phyloP scores from a whole-genome alignment of 176 grass and related monocot genomes.

The Triticum timopheevii region DNA sequence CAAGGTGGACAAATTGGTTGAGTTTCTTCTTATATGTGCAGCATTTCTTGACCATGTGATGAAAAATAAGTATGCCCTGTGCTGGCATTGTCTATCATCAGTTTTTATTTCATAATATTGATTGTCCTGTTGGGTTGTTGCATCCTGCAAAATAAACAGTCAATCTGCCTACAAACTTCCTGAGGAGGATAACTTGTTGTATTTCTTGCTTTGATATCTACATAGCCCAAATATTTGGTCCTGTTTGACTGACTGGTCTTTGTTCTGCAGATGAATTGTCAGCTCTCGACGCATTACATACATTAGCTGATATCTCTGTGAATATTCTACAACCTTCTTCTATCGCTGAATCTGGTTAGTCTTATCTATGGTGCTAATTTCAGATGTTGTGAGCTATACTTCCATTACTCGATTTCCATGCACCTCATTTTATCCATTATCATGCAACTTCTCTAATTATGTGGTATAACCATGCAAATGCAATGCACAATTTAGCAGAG shows the following conservation, averaged over 20 bases:
- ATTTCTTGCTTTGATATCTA: constrained; percentile 12
- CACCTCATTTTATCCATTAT: not conserved
- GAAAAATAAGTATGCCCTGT: constrained; percentile 3
- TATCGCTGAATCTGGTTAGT: constrained; percentile 81
- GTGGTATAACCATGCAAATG: not conserved
- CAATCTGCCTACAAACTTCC: not conserved
- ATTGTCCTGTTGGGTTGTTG: not conserved
- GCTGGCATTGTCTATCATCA: not conserved
- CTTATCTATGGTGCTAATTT: constrained; percentile 16
- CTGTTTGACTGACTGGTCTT: not conserved
- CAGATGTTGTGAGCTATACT: not conserved
- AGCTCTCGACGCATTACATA: constrained; percentile 84
- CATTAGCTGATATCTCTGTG: constrained; percentile 88
- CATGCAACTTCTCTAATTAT: not conserved
- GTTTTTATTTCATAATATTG: constrained; percentile 26
- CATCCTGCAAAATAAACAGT: constrained; percentile 13
- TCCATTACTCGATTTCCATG: constrained; percentile 12
- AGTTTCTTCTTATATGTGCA: not conserved
- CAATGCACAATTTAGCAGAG: not conserved
- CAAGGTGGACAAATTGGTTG: not conserved
- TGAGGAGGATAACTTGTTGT: constrained; percentile 17
- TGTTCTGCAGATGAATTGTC: constrained; percentile 68
- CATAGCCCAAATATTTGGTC: not conserved
- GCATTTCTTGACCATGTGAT: constrained; percentile 1
- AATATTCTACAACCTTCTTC: constrained; percentile 88